Base-by-base conservation (phyloP, 192 early-diverging fungal species). In the Glomus cerebriforme region DNA sequence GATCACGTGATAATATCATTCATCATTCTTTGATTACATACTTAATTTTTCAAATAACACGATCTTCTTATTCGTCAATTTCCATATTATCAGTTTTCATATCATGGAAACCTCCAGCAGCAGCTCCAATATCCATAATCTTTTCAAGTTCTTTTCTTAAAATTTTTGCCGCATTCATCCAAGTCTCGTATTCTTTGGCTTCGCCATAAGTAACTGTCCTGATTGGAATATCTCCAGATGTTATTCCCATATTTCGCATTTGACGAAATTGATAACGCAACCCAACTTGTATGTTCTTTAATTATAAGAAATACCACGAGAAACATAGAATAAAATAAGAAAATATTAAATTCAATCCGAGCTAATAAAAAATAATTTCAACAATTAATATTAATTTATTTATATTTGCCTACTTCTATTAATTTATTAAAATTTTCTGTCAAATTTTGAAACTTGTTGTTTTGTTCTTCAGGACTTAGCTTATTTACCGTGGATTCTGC, bases 111-210 rank as follows among this genome's bases (percentile, higher is more conserved):
- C 66, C 66, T 39, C 32, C 66, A 7, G 66, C 66, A 7, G n/a
- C 66, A 7, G 35, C 10, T 7, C 31, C 35, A 9, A 68, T 68
- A 8, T 68, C 35, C 22, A 32, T 37, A n/a, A 68, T 68, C 6
- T 68, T 68, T 9, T 76, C 74, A 22, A 76, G 32, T 63, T 76
- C 59, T 27, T 63, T 76, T 24, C 59, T 26, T 63, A 76, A 39
- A 27, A 76, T 39, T 49, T 85, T 82, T 8, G 80, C 84, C 0
- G 84, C 84, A 68, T 83, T 83, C 32, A 83, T 63, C 84, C 84
- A 85, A 26, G 78, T 85, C 35, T 85, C 84, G 10, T 81, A 72
- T 71, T 85, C 84, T 74, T 85, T 85, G 13, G 79, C 82, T 72
- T 85, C 84, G 0, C 84, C 84, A 72, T 85, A 85, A 3, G 82